Conservation (phyloP, 345 rosid species). For the Isatis tinctoria region DNA sequence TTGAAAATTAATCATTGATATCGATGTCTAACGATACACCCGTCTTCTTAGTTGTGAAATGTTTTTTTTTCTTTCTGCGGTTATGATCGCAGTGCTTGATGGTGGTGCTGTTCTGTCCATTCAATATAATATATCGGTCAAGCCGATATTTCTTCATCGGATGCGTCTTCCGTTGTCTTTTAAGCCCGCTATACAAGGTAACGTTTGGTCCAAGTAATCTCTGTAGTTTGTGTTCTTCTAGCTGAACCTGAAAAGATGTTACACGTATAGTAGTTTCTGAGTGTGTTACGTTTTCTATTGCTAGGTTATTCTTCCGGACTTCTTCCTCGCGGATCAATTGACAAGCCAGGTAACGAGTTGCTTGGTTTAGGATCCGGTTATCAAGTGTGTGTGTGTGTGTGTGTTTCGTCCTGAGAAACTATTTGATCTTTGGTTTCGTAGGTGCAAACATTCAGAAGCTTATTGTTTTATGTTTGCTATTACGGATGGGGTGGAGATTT, state of each 20-base stretch:
- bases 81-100: constrained; percentile 41
- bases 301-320: constrained; percentile 80
- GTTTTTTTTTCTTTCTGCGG: background rate
- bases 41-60: background rate
- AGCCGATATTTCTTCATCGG: constrained; percentile 54
- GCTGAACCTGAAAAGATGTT: background rate
- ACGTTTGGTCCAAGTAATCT: background rate
- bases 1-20: background rate
- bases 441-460: constrained; percentile 59
- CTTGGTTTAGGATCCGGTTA: background rate
- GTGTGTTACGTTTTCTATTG: background rate
- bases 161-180: constrained; percentile 46
- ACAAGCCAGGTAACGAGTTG: constrained; percentile 62
- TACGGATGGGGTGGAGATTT: constrained; percentile 62
- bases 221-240: background rate
- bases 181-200: constrained; percentile 79
- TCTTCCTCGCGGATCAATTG: constrained; percentile 83
- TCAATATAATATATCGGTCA: constrained; percentile 59
- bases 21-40: background rate
- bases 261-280: background rate
- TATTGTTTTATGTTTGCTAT: constrained; percentile 58
- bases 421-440: constrained; percentile 15
- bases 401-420: background rate
- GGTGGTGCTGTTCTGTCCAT: constrained; percentile 49
- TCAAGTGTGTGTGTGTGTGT: background rate